Conservation (phyloP, 73 alveolate genomes). For the Paramecium biaurelia region DNA sequence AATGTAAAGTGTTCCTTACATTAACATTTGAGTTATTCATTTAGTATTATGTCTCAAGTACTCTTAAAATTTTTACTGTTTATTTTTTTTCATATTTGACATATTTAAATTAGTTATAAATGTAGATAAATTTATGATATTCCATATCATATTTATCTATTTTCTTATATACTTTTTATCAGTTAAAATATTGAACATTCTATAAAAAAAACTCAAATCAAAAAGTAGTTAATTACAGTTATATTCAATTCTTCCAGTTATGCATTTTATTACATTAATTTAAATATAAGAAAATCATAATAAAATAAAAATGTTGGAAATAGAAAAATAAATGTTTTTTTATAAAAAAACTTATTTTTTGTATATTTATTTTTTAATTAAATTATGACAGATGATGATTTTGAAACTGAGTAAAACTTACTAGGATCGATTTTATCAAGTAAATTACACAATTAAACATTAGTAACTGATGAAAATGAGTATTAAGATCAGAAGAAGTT, state of each 20-base stretch:
- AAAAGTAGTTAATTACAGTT: not conserved
- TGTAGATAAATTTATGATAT: not conserved
- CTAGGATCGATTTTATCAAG: conserved; percentile 10
- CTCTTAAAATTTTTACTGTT: not conserved
- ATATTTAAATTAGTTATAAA: too few relatives aligned
- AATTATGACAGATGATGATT: conserved; percentile 28
- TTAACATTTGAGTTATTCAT: not conserved
- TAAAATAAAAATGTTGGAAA: not conserved
- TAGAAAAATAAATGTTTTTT: not conserved
- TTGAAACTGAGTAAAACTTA: not conserved
- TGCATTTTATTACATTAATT: not conserved
- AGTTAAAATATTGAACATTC: not conserved
- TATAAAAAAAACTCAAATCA: not conserved
- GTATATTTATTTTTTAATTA: not conserved
- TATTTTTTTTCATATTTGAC: not conserved
- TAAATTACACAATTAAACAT: not conserved
- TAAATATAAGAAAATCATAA: not conserved
- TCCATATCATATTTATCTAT: too few relatives aligned
- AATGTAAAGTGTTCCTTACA: not conserved
- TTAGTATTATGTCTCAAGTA: too few relatives aligned
- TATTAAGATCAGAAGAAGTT: not conserved
- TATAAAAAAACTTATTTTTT: not conserved
- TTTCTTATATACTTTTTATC: too few relatives aligned
- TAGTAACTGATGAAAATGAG: conserved; percentile 2
- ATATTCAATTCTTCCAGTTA: not conserved